These are phyloP conservation scores for Dactylellina parvicollis DNA, from an alignment of 2,329 filamentous ascomycete genomes.

Conservation along the genomic window DNA sequence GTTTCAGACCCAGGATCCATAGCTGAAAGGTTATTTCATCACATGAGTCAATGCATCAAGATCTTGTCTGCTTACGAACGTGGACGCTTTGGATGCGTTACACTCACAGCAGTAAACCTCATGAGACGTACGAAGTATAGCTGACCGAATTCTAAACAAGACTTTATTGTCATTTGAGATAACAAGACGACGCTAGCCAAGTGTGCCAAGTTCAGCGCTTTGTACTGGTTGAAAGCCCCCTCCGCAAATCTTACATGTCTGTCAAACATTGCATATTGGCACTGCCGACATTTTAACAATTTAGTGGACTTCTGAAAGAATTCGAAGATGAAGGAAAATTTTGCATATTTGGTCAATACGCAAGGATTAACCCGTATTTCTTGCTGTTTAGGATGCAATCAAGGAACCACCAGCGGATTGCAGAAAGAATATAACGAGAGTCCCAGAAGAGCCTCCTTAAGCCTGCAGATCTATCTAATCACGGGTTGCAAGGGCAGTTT, in stretches of 20 bases:
- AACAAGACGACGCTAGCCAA: neutral
- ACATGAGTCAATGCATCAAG: too few species aligned
- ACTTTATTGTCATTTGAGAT: neutral
- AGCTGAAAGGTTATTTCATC: neutral
- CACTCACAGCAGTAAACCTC: too few species aligned
- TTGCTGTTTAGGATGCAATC: constrained; percentile 4
- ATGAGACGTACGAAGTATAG: too few species aligned
- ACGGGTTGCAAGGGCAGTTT: constrained; percentile 16
- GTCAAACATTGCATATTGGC: constrained; percentile 1
- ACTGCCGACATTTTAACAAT: neutral
- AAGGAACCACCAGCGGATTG: neutral
- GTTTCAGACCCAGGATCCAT: constrained; percentile 12
- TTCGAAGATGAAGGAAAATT: constrained; percentile 6
- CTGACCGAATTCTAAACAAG: neutral
- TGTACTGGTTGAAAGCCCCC: too few species aligned
- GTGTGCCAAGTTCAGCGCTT: too few species aligned
- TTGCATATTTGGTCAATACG: constrained; percentile 22
- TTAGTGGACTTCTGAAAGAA: neutral
- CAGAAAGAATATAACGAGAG: constrained; percentile 23
- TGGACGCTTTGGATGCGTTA: too few species aligned
- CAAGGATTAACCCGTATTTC: neutral
- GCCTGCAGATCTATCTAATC: constrained; percentile 38
- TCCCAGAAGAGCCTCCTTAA: constrained; percentile 35
- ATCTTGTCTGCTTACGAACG: too few species aligned
- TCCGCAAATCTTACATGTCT: neutral